A percentile compares a stretch with the other conserved stretches of the same genome.
Evolutionary conservation across 345 rosid genomes (phyloP).

Genomic region (Populus simonii): DNA sequence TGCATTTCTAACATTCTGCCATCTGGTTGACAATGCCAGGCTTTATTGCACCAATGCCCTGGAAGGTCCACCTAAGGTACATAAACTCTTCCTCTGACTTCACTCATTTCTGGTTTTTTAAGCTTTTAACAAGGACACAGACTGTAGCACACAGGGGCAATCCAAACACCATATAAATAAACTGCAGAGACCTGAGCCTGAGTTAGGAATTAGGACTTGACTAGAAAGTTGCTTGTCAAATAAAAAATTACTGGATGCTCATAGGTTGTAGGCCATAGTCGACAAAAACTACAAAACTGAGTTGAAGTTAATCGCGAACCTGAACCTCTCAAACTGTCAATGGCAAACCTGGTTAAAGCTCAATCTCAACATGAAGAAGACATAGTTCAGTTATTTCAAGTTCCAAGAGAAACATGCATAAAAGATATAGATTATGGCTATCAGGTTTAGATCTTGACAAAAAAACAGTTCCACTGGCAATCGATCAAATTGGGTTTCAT

Average conservation of each 20-base stretch:
- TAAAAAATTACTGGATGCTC: background rate
- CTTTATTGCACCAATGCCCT: slow-evolving; percentile 77
- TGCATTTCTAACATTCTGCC: slow-evolving; percentile 69
- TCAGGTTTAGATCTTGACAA: background rate
- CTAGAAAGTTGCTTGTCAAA: background rate
- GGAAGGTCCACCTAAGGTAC: slow-evolving; percentile 75
- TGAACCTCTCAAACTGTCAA: background rate
- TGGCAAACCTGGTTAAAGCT: background rate
- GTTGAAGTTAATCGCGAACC: background rate
- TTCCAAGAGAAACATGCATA: background rate
- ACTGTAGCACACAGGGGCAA: background rate
- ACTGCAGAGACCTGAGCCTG: background rate
- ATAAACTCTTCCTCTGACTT: slow-evolving; percentile 11
- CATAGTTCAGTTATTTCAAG: background rate
- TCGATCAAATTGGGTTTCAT: background rate
- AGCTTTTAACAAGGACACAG: background rate
- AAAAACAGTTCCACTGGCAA: background rate
- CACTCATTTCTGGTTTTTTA: background rate
- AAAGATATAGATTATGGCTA: background rate
- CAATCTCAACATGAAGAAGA: background rate
- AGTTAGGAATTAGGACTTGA: background rate
- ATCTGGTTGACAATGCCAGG: slow-evolving; percentile 74
- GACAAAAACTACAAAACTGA: background rate
- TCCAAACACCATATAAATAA: background rate
- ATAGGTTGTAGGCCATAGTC: background rate